Evolutionary conservation across 805 yeast species (phyloP).

Genomic region (Candida adriatica): DNA sequence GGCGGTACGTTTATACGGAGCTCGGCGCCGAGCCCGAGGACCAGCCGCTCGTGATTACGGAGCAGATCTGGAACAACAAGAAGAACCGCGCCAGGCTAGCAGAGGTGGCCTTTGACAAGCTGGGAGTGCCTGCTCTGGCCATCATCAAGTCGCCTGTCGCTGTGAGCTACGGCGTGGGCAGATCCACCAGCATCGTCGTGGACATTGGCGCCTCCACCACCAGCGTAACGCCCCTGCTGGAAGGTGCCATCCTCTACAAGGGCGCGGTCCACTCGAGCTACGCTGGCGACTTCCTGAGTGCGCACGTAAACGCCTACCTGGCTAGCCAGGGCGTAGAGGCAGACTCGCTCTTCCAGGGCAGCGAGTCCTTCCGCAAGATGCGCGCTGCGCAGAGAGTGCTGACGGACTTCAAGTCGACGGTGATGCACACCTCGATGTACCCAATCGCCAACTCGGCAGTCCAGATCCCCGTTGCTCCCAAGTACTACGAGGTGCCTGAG

Average conservation of each 20-base stretch:
- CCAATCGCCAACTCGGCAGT: conserved; percentile 31
- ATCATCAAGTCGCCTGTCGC: conserved; percentile 73
- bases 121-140: conserved; percentile 71
- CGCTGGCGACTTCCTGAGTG: conserved; percentile 81
- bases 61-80: conserved; percentile 63
- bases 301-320: conserved; percentile 48
- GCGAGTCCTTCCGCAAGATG: conserved; percentile 32
- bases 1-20: conserved; percentile 56
- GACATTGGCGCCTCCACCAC: conserved; percentile 71
- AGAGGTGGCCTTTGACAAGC: conserved; percentile 68
- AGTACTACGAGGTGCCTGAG: conserved; percentile 55
- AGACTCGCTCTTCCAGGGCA: conserved; percentile 21
- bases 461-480: conserved; percentile 27
- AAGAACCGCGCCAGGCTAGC: conserved; percentile 50
- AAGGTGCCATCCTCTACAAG: conserved; percentile 64
- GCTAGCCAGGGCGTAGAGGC: conserved; percentile 24
- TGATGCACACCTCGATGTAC: conserved; percentile 30
- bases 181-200: conserved; percentile 69
- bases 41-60: conserved; percentile 56
- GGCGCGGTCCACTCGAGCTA: conserved; percentile 60
- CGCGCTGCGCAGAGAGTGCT: conserved; percentile 33
- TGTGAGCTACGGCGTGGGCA: conserved; percentile 70
- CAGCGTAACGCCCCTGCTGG: conserved; percentile 69
- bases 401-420: conserved; percentile 42
- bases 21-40: conserved; percentile 51